A percentile compares a stretch with the other conserved stretches of the same genome.
phyloP scores from a whole-genome alignment of 1,284 basidiomycete genomes.

The Cutaneotrichosporon mucoides region DNA sequence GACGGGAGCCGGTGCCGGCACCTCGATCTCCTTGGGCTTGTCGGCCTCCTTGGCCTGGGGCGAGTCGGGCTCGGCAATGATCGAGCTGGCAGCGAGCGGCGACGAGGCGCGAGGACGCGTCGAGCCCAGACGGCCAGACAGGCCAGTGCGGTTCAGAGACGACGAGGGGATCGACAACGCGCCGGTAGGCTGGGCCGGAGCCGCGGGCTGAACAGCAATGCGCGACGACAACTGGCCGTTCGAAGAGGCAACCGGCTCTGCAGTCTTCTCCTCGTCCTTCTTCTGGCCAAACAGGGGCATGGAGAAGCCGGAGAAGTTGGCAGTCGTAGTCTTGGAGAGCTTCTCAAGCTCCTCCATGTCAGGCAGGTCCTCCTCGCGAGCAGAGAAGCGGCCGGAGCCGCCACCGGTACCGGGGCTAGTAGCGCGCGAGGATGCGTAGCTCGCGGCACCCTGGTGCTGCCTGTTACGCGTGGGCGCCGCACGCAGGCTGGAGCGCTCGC shows the following conservation, averaged over 20 bases:
- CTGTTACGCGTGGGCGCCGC: constrained; percentile 37
- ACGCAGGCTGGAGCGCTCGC: constrained; percentile 38
- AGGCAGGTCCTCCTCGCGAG: constrained; percentile 46
- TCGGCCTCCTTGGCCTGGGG: constrained; percentile 22
- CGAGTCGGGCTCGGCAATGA: constrained; percentile 39
- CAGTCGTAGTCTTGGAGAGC: constrained; percentile 32
- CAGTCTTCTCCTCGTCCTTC: constrained; percentile 6
- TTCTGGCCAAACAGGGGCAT: constrained; percentile 26
- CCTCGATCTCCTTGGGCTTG: constrained; percentile 6
- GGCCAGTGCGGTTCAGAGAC: constrained; percentile 20
- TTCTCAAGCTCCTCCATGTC: constrained; percentile 44
- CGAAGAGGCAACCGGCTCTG: background rate
- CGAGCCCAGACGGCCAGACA: constrained; percentile 12
- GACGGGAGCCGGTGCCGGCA: constrained; percentile 7
- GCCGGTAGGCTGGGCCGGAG: constrained; percentile 6
- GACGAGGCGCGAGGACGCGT: constrained; percentile 42
- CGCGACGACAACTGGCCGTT: constrained; percentile 13
- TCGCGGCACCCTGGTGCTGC: constrained; percentile 39
- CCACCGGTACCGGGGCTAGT: constrained; percentile 25
- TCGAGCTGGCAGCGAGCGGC: constrained; percentile 36
- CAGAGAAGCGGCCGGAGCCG: constrained; percentile 44
- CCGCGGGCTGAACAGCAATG: constrained; percentile 9
- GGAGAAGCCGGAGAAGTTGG: constrained; percentile 39
- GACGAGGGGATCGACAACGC: constrained; percentile 17
- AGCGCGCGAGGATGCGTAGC: constrained; percentile 31